Evolutionary conservation across 495 filamentous ascomycete species (phyloP).

Genomic region (Entonaema liquescens): DNA sequence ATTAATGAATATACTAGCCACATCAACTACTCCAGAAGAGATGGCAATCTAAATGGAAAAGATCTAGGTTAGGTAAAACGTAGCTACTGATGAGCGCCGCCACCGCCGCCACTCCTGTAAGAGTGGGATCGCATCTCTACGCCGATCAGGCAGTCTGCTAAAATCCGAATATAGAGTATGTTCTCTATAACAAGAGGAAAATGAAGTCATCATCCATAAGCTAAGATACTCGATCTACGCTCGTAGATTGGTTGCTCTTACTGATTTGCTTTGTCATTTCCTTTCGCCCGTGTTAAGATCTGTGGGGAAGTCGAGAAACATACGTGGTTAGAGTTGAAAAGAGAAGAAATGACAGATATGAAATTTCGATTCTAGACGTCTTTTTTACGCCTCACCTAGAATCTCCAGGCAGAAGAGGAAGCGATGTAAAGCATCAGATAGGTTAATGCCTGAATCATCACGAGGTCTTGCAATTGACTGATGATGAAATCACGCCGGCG

Average conservation of each 20-base stretch:
- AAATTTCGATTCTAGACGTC: conserved; percentile 8
- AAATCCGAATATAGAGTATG: background rate
- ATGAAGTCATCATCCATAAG: conserved; percentile 6
- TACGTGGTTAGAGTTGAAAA: background rate
- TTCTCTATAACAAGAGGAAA: conserved; percentile 11
- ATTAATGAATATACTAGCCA: background rate
- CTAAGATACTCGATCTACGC: conserved; percentile 1
- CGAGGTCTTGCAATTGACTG: conserved; percentile 6
- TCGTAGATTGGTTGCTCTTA: conserved; percentile 12
- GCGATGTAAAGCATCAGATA: conserved; percentile 21
- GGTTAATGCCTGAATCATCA: conserved; percentile 21
- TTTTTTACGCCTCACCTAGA: background rate
- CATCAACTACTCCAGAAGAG: background rate
- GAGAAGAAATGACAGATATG: conserved; percentile 2
- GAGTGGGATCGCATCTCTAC: background rate
- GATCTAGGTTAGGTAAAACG: background rate
- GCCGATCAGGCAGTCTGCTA: conserved; percentile 9
- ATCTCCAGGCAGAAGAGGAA: background rate
- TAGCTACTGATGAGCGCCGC: conserved; percentile 1
- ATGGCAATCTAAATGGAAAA: conserved; percentile 12
- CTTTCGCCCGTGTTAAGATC: conserved; percentile 10
- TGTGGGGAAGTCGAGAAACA: conserved; percentile 39
- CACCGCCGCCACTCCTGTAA: background rate
- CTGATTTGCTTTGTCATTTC: conserved; percentile 13
- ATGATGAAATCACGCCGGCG: conserved; percentile 20